Conservation (phyloP, 352 stramenopile genomes). For the Heterotrichella gracilis region DNA sequence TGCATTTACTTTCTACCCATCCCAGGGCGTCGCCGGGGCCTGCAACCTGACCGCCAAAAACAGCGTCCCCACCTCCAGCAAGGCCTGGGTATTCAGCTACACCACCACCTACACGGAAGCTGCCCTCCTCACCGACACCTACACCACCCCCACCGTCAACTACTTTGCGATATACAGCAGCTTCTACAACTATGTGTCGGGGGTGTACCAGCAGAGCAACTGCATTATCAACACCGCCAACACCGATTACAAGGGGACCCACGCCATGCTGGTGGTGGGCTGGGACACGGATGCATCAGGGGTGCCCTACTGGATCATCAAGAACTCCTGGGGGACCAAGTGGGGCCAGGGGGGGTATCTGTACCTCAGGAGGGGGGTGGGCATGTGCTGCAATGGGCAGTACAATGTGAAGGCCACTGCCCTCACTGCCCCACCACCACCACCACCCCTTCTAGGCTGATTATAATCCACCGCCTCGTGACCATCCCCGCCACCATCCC, state of each 20-base stretch:
- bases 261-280: constrained; percentile 68
- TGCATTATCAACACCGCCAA: constrained; percentile 39
- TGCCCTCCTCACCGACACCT: constrained; percentile 26
- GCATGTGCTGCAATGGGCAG: not conserved
- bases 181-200: constrained; percentile 57
- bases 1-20: no score
- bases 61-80: no score
- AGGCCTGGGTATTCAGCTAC: constrained; percentile 20
- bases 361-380: constrained; percentile 12
- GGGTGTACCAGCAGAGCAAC: constrained; percentile 74
- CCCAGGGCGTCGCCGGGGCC: constrained; percentile 17
- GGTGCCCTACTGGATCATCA: constrained; percentile 74
- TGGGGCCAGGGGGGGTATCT: constrained; percentile 20
- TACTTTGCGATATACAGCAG: constrained; percentile 43
- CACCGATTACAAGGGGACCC: constrained; percentile 61
- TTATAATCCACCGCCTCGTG: no score
- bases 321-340: constrained; percentile 67
- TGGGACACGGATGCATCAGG: constrained; percentile 43
- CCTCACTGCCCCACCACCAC: no score
- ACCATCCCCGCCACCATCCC: no score
- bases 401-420: no score
- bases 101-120: constrained; percentile 20
- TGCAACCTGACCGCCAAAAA: no score
- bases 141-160: constrained; percentile 39
- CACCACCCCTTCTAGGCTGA: no score